These are phyloP conservation scores for Fusarium sambucinum DNA, from an alignment of 2,329 filamentous ascomycete species.

Conservation along the genomic window DNA sequence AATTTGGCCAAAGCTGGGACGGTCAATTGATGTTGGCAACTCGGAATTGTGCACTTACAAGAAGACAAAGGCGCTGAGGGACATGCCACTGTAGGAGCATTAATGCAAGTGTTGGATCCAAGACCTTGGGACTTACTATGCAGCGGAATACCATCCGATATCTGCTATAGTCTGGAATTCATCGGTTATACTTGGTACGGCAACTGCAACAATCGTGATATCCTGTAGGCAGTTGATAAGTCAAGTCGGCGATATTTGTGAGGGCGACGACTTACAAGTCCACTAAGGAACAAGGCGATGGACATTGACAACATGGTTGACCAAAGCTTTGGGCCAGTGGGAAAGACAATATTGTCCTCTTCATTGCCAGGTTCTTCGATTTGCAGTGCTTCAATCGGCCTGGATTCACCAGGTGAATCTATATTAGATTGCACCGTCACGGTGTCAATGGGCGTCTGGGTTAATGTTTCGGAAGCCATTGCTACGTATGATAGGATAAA, in stretches of 20 bases:
- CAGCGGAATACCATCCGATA: slow-evolving; percentile 47
- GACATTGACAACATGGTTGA: slow-evolving; percentile 44
- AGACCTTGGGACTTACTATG: slow-evolving; percentile 22
- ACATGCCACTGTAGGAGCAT: background rate
- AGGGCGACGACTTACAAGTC: slow-evolving; percentile 11
- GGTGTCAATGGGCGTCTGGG: background rate
- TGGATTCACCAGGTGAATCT: background rate
- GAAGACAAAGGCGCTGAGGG: background rate
- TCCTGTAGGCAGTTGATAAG: slow-evolving; percentile 9
- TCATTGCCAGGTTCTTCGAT: slow-evolving; percentile 15
- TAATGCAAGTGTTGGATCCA: background rate
- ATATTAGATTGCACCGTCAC: background rate
- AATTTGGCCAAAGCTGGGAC: slow-evolving; percentile 46
- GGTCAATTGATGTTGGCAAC: background rate
- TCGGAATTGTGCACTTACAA: background rate
- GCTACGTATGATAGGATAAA: accelerated
- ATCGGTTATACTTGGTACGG: slow-evolving; percentile 44
- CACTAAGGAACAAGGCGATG: slow-evolving; percentile 42
- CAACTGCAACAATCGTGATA: slow-evolving; percentile 40
- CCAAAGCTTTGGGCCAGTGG: slow-evolving; percentile 41
- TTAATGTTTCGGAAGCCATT: slow-evolving; percentile 19
- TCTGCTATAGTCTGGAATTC: slow-evolving; percentile 44
- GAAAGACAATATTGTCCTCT: slow-evolving; percentile 17
- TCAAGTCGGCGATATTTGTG: accelerated
- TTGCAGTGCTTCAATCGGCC: slow-evolving; percentile 1